These are phyloP conservation scores for Globisporangium cylindrosporum DNA, from an alignment of 352 stramenopile genomes.

Conservation along the genomic window DNA sequence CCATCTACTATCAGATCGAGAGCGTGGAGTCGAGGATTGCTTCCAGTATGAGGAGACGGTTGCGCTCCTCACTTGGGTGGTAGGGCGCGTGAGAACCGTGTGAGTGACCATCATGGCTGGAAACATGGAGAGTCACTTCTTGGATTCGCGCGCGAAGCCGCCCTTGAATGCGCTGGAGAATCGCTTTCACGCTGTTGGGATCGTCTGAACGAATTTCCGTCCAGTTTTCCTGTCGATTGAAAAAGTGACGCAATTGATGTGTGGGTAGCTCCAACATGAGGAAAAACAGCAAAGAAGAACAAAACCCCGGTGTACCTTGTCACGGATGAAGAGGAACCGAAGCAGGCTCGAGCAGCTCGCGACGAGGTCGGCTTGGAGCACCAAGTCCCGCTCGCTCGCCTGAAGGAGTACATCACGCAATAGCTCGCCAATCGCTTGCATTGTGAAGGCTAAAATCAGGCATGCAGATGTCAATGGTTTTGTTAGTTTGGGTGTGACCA, in stretches of 20 bases:
- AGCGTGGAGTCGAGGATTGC: constrained; percentile 40
- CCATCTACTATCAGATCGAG: constrained; percentile 12
- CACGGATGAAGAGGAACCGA: constrained; percentile 59
- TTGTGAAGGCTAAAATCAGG: constrained; percentile 16
- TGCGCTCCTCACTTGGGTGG: constrained; percentile 13
- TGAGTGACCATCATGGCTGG: neutral
- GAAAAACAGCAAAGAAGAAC: neutral
- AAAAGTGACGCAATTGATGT: neutral
- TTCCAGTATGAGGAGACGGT: constrained; percentile 49
- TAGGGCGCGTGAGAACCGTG: constrained; percentile 7
- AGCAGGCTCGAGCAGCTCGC: constrained; percentile 65
- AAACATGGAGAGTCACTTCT: constrained; percentile 17
- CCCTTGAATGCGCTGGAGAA: constrained; percentile 27
- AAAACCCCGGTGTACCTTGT: constrained; percentile 37
- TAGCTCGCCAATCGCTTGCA: constrained; percentile 23
- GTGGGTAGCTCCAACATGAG: neutral
- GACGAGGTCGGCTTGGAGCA: constrained; percentile 57
- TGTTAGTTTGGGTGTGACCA: neutral
- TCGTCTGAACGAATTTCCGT: constrained; percentile 29
- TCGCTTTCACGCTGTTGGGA: constrained; percentile 10
- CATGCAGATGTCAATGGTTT: neutral
- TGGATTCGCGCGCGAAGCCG: constrained; percentile 32
- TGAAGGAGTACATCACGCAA: constrained; percentile 33
- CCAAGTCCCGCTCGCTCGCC: constrained; percentile 54
- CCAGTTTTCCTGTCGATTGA: constrained; percentile 24